Evolutionary conservation across 176 grass and related monocot genomes (phyloP).

Genomic region (Pontederia paniculata): DNA sequence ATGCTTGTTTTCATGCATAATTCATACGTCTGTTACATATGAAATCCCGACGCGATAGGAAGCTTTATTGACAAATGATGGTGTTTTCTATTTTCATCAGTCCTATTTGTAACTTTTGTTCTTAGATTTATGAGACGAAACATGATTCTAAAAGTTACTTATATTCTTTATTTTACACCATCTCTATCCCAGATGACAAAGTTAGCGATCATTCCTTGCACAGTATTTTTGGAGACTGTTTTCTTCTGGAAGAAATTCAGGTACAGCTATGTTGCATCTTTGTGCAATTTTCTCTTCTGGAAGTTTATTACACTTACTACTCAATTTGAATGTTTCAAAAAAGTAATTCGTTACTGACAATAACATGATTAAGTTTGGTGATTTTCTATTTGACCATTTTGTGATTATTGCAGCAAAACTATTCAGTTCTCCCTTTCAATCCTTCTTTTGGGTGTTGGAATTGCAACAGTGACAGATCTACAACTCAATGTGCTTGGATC

Average conservation of each 20-base stretch:
- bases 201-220: conserved; percentile 93
- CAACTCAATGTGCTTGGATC: conserved; percentile 93
- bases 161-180: background rate
- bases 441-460: conserved; percentile 92
- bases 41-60: too few species aligned
- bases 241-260: conserved; percentile 96
- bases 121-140: background rate
- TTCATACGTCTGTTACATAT: too few species aligned
- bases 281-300: background rate
- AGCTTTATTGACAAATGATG: too few species aligned
- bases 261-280: conserved; percentile 29
- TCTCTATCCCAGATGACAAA: conserved; percentile 84
- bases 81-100: too few species aligned
- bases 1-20: too few species aligned
- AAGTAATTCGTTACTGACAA: too few species aligned
- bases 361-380: too few species aligned
- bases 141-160: background rate
- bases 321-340: background rate
- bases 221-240: conserved; percentile 90
- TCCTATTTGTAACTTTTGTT: too few species aligned
- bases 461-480: conserved; percentile 98
- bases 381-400: conserved; percentile 4
- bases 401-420: conserved; percentile 48
- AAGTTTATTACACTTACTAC: too few species aligned
- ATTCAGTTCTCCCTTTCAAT: conserved; percentile 81